Base-by-base conservation (phyloP, 140 eudicot genomes). In the Anethum foeniculum region DNA sequence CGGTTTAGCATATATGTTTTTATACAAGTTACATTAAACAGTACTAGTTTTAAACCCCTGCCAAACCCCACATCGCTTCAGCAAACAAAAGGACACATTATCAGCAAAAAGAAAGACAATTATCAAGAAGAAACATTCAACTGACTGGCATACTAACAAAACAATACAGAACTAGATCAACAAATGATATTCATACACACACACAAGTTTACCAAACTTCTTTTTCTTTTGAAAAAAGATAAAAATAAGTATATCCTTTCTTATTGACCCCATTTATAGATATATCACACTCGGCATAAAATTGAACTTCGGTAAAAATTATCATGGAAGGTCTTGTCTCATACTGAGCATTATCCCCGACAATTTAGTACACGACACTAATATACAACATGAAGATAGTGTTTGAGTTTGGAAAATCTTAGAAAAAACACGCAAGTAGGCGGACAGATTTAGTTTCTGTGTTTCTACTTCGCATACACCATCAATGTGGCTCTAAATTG, bases 1-100 rank as follows among this genome's bases (percentile, higher is more conserved):
- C 86, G 82, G 84, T 90, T 88, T 81, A 54, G 52, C 30, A 82
- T 82, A 46, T 62, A 67, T 80, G 72, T 32, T 13, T 82, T 41
- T 58, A 72, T 68, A 68, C 72, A 81, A 11, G 25, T 68, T 34
- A 23, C 23, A 65, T 28, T 13, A 65, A 3, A 65, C 7, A 27
- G 21, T 4, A 77, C 71, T 38, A 44, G 18, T 43, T 46, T 34
- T 68, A 77, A 15, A 36, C n/a, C 18, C 52, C 71, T 36, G 51
- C 34, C 54, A 23, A 21, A 23, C 7, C 52, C 32, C 27, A 21
- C 46, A 43, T 41, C 54, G 58, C 30, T 71, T 19, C 43, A 74
- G 32, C 60, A n/a, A 44, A 44, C 21, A 73, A 73, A 4, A 38
- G 19, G 14, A 46, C 36, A 9, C 54, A 38, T 71, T 51, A 71